Conservation (phyloP, 2,329 filamentous ascomycete genomes). For the Cryphonectria carpinicola region DNA sequence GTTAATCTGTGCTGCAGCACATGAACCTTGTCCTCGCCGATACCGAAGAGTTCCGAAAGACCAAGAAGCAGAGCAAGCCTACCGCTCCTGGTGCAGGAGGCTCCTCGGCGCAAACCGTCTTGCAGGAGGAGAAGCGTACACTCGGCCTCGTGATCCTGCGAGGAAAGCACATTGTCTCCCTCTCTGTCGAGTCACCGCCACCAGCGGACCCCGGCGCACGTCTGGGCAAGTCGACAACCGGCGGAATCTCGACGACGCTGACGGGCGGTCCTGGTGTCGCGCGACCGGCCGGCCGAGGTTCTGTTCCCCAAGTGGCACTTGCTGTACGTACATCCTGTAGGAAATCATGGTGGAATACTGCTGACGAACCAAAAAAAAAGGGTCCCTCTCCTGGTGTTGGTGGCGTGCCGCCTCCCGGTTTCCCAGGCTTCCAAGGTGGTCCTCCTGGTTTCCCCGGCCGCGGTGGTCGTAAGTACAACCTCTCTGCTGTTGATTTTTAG, state of each 20-base stretch:
- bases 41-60: constrained; percentile 94
- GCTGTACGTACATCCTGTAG: constrained; percentile 58
- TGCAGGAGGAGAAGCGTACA: constrained; percentile 97
- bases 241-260: constrained; percentile 71
- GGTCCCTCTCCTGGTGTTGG: constrained; percentile 88
- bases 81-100: constrained; percentile 66
- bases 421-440: constrained; percentile 58
- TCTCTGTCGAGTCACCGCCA: constrained; percentile 93
- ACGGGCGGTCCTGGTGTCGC: constrained; percentile 86
- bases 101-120: constrained; percentile 68
- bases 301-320: constrained; percentile 71
- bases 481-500: constrained; percentile 42
- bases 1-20: constrained; percentile 61
- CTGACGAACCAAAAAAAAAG: constrained; percentile 45
- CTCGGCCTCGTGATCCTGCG: constrained; percentile 93
- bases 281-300: constrained; percentile 85
- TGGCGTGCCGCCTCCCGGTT: constrained; percentile 62
- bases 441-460: constrained; percentile 56
- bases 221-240: constrained; percentile 75
- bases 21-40: constrained; percentile 99
- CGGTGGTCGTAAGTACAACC: constrained; percentile 56
- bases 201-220: constrained; percentile 90
- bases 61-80: constrained; percentile 81
- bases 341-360: background rate
- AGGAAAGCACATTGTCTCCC: constrained; percentile 90